These are phyloP conservation scores for Penicillium brevicompactum DNA, from an alignment of 2,329 filamentous ascomycete genomes.

Conservation along the genomic window DNA sequence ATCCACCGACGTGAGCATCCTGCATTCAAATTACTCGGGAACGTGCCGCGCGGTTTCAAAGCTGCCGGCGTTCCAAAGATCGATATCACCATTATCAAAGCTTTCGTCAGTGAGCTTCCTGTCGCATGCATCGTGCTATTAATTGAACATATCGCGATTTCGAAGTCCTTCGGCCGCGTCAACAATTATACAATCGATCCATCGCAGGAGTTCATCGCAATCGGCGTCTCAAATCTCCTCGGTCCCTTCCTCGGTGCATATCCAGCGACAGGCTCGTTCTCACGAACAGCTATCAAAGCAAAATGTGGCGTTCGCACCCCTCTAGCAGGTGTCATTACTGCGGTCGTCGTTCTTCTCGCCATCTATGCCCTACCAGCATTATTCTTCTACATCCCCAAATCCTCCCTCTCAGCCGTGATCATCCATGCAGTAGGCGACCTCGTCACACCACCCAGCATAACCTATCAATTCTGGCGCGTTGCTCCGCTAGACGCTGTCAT, in stretches of 20 bases:
- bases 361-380: constrained; percentile 82
- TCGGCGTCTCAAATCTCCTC: constrained; percentile 83
- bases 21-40: constrained; percentile 71
- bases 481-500: constrained; percentile 85
- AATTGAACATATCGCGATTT: constrained; percentile 92
- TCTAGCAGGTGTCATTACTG: constrained; percentile 83
- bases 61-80: constrained; percentile 71
- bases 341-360: constrained; percentile 76
- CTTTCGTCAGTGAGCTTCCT: constrained; percentile 72
- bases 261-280: constrained; percentile 89
- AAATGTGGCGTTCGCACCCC: constrained; percentile 91
- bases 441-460: constrained; percentile 80
- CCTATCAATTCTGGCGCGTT: constrained; percentile 91
- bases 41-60: constrained; percentile 80
- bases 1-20: constrained; percentile 63
- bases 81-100: constrained; percentile 63
- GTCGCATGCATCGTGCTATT: constrained; percentile 83
- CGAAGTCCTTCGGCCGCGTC: constrained; percentile 88
- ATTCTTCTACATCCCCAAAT: constrained; percentile 87
- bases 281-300: constrained; percentile 88
- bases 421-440: constrained; percentile 91
- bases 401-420: constrained; percentile 79
- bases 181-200: constrained; percentile 94
- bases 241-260: constrained; percentile 88
- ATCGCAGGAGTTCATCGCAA: constrained; percentile 92